Conservation (phyloP, 1,139 yeast species). For the Nadsonia starkeyi-henricii region DNA sequence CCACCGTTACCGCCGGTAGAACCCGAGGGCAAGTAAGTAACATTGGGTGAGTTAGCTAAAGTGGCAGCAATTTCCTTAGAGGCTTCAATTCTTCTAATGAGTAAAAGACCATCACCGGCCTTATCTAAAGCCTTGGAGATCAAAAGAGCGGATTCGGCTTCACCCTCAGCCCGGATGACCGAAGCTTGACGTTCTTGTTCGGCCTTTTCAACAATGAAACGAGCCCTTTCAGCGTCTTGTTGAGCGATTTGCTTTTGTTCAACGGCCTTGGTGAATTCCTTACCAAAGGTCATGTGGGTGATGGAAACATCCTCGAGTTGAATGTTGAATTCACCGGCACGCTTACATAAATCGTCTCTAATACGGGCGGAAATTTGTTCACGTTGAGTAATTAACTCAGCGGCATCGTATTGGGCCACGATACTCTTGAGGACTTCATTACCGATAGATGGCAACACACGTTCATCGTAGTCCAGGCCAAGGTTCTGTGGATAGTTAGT, state of each 20-base stretch:
- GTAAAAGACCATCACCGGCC: constrained; percentile 91
- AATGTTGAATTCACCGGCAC: constrained; percentile 84
- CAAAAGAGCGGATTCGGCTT: constrained; percentile 95
- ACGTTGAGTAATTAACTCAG: constrained; percentile 93
- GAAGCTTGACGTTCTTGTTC: constrained; percentile 95
- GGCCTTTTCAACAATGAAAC: constrained; percentile 86
- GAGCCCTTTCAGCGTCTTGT: constrained; percentile 97
- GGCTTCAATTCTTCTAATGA: constrained; percentile 93
- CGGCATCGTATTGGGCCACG: constrained; percentile 96
- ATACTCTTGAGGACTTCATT: constrained; percentile 94
- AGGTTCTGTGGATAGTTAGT: constrained; percentile 31
- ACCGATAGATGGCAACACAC: constrained; percentile 90
- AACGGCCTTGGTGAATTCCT: constrained; percentile 94
- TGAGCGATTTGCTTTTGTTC: constrained; percentile 99
- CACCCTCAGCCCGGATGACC: constrained; percentile 97
- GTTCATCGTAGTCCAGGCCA: constrained; percentile 92
- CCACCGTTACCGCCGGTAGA: constrained; percentile 21
- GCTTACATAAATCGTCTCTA: constrained; percentile 67
- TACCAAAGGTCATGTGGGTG: constrained; percentile 95
- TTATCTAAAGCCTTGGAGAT: constrained; percentile 86
- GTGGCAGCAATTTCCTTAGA: constrained; percentile 90
- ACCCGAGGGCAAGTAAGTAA: constrained; percentile 70
- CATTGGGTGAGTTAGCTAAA: constrained; percentile 68
- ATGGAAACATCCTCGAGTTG: constrained; percentile 93
- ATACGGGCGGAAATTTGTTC: constrained; percentile 87